Conservation (phyloP, 306 rosid species). For the Corylus americana region DNA sequence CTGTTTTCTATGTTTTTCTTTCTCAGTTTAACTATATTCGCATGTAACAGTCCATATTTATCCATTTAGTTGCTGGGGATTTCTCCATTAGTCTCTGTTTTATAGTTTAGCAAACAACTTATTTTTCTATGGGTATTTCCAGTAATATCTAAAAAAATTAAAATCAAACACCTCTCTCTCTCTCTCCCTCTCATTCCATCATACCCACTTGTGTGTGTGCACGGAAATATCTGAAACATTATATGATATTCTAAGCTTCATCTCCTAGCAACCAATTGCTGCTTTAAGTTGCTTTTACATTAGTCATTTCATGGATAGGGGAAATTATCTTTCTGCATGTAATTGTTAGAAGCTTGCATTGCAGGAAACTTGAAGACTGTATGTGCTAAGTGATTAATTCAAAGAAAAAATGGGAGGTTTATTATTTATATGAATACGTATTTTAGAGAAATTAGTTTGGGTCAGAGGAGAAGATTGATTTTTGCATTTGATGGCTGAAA, state of each 20-base stretch:
- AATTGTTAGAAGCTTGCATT: background rate
- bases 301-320: background rate
- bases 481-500: background rate
- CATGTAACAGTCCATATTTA: background rate
- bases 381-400: background rate
- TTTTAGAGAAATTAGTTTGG: background rate
- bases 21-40: background rate
- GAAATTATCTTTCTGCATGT: background rate
- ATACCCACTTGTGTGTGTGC: background rate
- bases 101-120: background rate
- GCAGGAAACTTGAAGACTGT: background rate
- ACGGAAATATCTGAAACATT: background rate
- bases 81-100: background rate
- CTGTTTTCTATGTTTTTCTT: slow-evolving; percentile 1
- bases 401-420: background rate
- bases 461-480: background rate
- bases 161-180: background rate
- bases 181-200: background rate
- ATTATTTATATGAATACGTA: background rate
- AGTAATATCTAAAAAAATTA: background rate
- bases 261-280: background rate
- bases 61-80: background rate
- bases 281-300: background rate
- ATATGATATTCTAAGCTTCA: background rate
- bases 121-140: background rate